Percentiles rank a stretch among this genome's conserved stretches.
These are phyloP conservation scores for Elsinoe australis DNA, from an alignment of 2,329 filamentous ascomycete species.

Conservation along the genomic window DNA sequence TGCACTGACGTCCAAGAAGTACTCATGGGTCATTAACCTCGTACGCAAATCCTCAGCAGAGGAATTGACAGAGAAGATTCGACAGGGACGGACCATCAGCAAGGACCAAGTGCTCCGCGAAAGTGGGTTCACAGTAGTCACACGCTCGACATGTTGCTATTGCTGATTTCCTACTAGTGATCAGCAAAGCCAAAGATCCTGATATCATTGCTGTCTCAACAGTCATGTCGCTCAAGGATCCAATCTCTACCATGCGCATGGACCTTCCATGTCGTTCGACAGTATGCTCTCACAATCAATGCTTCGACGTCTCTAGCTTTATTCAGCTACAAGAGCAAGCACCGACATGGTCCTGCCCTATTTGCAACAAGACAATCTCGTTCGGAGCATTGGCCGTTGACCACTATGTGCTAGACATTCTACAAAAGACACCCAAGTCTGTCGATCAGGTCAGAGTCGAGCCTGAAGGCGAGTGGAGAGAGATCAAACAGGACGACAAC, in stretches of 20 bases:
- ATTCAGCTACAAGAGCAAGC: conserved; percentile 92
- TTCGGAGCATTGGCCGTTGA: conserved; percentile 82
- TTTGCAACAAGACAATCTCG: conserved; percentile 75
- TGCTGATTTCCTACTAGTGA: conserved; percentile 56
- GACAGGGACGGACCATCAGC: conserved; percentile 61
- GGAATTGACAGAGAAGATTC: conserved; percentile 61
- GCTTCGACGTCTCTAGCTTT: conserved; percentile 89
- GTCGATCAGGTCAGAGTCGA: conserved; percentile 85
- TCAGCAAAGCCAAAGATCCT: conserved; percentile 70
- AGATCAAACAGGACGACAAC: conserved; percentile 38
- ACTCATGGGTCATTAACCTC: conserved; percentile 59
- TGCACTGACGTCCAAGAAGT: conserved; percentile 71
- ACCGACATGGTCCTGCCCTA: conserved; percentile 91
- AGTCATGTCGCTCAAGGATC: conserved; percentile 86
- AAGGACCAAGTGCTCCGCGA: conserved; percentile 77
- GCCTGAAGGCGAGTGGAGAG: conserved; percentile 71
- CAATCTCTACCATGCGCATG: conserved; percentile 78
- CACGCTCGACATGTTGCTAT: conserved; percentile 2
- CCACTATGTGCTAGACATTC: conserved; percentile 82
- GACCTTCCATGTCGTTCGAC: conserved; percentile 70
- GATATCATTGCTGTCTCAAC: conserved; percentile 86
- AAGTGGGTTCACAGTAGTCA: conserved; percentile 49
- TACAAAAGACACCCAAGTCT: conserved; percentile 61
- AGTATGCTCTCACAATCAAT: conserved; percentile 81
- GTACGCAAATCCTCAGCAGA: conserved; percentile 66